Percentiles rank a stretch among this genome's conserved stretches.
Conservation (phyloP, 2,329 filamentous ascomycete species). For the Cladosporium colombiae region DNA sequence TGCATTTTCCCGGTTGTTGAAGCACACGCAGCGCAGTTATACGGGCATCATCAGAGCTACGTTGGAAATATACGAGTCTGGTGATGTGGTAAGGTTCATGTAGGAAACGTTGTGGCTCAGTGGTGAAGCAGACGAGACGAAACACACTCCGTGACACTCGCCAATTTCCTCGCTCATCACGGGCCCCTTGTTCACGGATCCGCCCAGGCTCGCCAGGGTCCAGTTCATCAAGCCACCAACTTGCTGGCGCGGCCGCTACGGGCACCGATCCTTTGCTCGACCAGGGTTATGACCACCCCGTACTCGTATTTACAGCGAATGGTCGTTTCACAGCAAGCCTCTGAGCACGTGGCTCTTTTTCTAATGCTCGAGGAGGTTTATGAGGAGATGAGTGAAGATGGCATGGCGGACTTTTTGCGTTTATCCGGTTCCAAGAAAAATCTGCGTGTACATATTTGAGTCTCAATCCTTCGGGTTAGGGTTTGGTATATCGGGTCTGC, state of each 20-base stretch:
- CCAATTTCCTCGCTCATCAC: background rate
- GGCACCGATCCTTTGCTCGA: background rate
- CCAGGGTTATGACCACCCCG: background rate
- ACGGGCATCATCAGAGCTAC: background rate
- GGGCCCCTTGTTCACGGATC: background rate
- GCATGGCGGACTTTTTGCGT: background rate
- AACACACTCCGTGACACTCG: background rate
- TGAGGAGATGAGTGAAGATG: background rate
- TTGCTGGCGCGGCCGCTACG: background rate
- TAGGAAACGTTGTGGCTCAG: background rate
- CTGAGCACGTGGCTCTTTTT: background rate
- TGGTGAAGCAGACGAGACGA: background rate
- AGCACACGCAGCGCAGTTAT: background rate
- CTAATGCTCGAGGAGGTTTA: background rate
- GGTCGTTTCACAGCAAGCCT: background rate
- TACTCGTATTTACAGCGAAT: background rate
- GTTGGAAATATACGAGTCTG: background rate
- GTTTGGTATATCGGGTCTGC: background rate
- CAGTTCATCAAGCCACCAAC: background rate
- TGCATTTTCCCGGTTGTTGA: background rate
- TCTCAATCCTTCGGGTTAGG: background rate
- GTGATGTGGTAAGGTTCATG: background rate
- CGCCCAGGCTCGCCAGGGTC: background rate
- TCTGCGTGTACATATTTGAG: background rate
- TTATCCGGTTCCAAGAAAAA: background rate